These are phyloP conservation scores for Patellifolia procumbens DNA, from an alignment of 179 eudicot species.

Conservation along the genomic window DNA sequence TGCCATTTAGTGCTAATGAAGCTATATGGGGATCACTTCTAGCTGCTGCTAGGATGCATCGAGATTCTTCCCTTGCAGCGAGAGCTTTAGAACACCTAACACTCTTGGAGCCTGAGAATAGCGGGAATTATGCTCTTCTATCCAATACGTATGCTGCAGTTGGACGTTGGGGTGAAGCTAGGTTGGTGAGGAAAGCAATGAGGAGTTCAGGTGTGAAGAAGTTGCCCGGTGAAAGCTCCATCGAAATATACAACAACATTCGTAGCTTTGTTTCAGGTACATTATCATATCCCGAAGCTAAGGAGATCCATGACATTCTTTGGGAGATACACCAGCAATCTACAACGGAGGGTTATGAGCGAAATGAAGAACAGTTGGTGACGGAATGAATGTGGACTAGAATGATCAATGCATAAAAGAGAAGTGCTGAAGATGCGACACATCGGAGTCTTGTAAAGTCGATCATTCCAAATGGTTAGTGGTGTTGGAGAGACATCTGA, in stretches of 20 bases:
- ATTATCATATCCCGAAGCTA: constrained; percentile 34
- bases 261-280: constrained; percentile 37
- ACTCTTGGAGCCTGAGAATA: constrained; percentile 49
- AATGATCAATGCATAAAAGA: neutral
- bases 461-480: neutral
- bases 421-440: neutral
- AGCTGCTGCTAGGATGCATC: constrained; percentile 44
- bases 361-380: constrained; percentile 7
- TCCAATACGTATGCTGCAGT: constrained; percentile 52
- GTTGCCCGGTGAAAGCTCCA: constrained; percentile 46
- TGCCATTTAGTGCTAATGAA: constrained; percentile 52
- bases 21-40: constrained; percentile 67
- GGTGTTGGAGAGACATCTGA: neutral
- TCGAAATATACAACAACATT: constrained; percentile 39
- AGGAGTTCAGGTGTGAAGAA: constrained; percentile 48
- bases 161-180: constrained; percentile 52
- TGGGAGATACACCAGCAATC: constrained; percentile 31
- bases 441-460: neutral
- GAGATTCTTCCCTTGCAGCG: constrained; percentile 45
- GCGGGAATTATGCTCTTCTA: constrained; percentile 50
- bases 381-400: constrained; percentile 2
- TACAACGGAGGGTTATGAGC: constrained; percentile 18
- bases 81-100: constrained; percentile 34
- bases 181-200: constrained; percentile 47
- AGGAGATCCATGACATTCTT: constrained; percentile 35